Base-by-base conservation (phyloP, 73 alveolate genomes). In the Paramecium sexaurelia region DNA sequence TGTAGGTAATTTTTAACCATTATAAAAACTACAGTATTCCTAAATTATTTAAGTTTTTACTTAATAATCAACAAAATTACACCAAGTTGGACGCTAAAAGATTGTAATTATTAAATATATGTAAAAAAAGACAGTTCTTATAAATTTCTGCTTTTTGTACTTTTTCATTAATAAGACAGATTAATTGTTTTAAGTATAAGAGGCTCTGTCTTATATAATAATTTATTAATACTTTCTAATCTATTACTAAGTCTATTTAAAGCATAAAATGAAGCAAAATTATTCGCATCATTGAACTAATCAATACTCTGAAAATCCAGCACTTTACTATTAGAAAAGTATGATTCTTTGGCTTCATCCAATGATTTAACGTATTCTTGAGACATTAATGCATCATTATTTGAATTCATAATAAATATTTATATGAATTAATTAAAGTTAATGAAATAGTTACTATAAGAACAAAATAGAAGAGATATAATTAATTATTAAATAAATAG, bases 181-280 rank as follows among this genome's bases (percentile, higher is more conserved):
- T 51, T 51, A 17, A 19, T 24, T 22, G 26, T 29, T 61, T 29
- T 29, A 8, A 3, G 0, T 61, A 26, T 29, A 29, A 2, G 37
- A 13, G 17, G 86, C 57, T 20, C 43, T 35, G n/a, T 71, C 86
- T 71, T 71, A 5, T 29, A 35, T 15, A n/a, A 35, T 71, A 5
- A 8, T 13, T 7, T 7, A 35, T 6, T 0, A 5, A 1, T 71
- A 71, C 86, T 40, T 35, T 71, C 86, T 7, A 71, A 3, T 11
- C 43, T n/a, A 27, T 71, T 71, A 71, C 35, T 71, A 27, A 71
- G 55, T 33, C 56, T 35, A 71, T 71, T 71, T 40, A 71, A 71
- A 15, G 86, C 86, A 71, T 27, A 33, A 36, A 35, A 71, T 15
- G 86, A 71, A 33, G 86, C 56, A 71, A 71, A 71, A 37, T 71